Percentiles rank a stretch among this genome's conserved stretches.
phyloP scores from a whole-genome alignment of 1,284 basidiomycete species.

The Melampsora abietis-canadensis region DNA sequence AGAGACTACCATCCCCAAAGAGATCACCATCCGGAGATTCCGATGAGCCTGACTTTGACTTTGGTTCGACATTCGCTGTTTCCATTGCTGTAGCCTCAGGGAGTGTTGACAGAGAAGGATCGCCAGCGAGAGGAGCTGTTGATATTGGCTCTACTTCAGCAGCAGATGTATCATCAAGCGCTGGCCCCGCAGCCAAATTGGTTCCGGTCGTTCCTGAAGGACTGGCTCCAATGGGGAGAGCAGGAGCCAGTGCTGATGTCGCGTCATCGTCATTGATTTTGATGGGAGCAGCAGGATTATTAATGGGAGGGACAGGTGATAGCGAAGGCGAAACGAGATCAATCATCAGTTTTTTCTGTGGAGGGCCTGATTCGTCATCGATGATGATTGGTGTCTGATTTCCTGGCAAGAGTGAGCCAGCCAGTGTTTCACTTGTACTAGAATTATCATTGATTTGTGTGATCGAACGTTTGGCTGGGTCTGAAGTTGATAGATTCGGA shows the following conservation, averaged over 20 bases:
- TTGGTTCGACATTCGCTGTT: background rate
- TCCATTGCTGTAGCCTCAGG: background rate
- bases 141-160: no score
- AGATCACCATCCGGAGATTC: slow-evolving; percentile 31
- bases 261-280: background rate
- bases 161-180: no score
- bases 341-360: background rate
- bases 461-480: background rate
- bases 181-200: background rate
- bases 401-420: background rate
- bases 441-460: background rate
- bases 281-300: background rate
- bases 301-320: background rate
- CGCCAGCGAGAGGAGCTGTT: background rate
- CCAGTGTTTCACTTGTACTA: background rate
- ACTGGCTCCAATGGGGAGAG: background rate
- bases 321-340: background rate
- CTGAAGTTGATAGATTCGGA: background rate
- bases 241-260: background rate
- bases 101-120: background rate
- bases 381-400: slow-evolving; percentile 4
- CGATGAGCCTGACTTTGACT: slow-evolving; percentile 10
- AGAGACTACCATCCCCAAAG: slow-evolving; percentile 38
- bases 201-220: background rate
- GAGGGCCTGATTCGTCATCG: background rate